These are phyloP conservation scores for Arachnopeziza araneosa DNA, from an alignment of 2,329 filamentous ascomycete genomes.

Conservation along the genomic window DNA sequence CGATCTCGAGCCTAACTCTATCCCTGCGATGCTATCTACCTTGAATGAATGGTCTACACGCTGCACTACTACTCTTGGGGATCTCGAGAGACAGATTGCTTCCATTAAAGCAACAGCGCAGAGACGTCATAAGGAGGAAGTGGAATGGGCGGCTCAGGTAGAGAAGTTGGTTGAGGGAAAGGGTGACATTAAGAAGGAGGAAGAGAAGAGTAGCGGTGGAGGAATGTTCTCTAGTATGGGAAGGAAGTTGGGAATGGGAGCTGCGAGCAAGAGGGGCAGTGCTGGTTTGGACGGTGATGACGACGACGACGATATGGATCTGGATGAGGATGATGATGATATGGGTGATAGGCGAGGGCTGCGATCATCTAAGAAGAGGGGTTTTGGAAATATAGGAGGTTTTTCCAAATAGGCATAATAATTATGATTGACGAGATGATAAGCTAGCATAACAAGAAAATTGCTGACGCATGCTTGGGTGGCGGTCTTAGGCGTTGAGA, in stretches of 20 bases:
- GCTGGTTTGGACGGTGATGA: slow-evolving; percentile 47
- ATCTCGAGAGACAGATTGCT: slow-evolving; percentile 70
- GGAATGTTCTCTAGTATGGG: slow-evolving; percentile 40
- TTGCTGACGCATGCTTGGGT: background rate
- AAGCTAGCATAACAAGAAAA: background rate
- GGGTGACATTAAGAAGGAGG: slow-evolving; percentile 29
- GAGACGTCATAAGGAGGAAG: slow-evolving; percentile 40
- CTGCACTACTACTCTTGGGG: slow-evolving; percentile 66
- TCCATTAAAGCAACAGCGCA: slow-evolving; percentile 56
- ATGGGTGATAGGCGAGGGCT: slow-evolving; percentile 40
- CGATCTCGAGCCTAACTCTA: slow-evolving; percentile 70
- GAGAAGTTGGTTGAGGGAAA: slow-evolving; percentile 28
- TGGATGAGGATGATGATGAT: slow-evolving; percentile 50
- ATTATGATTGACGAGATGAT: background rate
- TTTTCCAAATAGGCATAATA: slow-evolving; percentile 2
- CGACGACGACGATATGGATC: slow-evolving; percentile 43
- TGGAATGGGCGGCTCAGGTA: slow-evolving; percentile 26
- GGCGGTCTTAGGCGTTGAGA: background rate
- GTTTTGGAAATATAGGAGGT: slow-evolving; percentile 16
- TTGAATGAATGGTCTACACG: slow-evolving; percentile 73
- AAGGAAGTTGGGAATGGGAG: slow-evolving; percentile 18
- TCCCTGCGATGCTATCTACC: slow-evolving; percentile 61
- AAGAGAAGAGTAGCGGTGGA: slow-evolving; percentile 46
- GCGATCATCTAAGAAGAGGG: slow-evolving; percentile 49
- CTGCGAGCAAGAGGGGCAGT: slow-evolving; percentile 18